phyloP scores from a whole-genome alignment of 192 early-diverging fungal genomes.

The Coemansia sp. region DNA sequence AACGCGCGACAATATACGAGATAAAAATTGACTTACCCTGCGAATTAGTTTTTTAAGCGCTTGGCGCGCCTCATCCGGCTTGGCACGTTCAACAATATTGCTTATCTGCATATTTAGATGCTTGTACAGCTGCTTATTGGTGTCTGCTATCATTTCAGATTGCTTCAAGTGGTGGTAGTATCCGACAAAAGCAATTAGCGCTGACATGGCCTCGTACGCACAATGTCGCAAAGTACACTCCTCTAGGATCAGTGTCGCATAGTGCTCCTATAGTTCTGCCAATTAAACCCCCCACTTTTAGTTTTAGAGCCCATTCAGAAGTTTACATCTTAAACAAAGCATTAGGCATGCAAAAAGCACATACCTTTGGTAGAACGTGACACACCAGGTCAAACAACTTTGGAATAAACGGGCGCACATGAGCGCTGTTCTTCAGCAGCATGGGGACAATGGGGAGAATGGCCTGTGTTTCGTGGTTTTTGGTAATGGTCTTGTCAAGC shows the following conservation, averaged over 20 bases:
- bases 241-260: constrained; percentile 13
- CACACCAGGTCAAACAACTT: constrained; percentile 25
- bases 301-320: no score
- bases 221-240: constrained; percentile 13
- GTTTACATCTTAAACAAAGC: no score
- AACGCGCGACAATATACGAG: neutral
- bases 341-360: no score
- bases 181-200: constrained; percentile 26
- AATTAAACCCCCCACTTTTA: no score
- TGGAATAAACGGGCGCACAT: constrained; percentile 41
- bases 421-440: constrained; percentile 31
- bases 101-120: neutral
- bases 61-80: neutral
- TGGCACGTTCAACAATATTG: neutral
- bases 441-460: constrained; percentile 24
- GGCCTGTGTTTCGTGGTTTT: constrained; percentile 18
- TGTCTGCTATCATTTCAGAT: constrained; percentile 23
- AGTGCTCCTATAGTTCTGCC: neutral
- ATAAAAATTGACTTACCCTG: constrained; percentile 3
- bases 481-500: constrained; percentile 16
- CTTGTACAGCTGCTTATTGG: neutral
- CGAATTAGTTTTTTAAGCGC: neutral
- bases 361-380: constrained; percentile 36
- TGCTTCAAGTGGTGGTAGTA: constrained; percentile 34
- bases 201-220: constrained; percentile 31